Evolutionary conservation across 2,329 filamentous ascomycete species (phyloP).

Genomic region (Trichoderma sp.): DNA sequence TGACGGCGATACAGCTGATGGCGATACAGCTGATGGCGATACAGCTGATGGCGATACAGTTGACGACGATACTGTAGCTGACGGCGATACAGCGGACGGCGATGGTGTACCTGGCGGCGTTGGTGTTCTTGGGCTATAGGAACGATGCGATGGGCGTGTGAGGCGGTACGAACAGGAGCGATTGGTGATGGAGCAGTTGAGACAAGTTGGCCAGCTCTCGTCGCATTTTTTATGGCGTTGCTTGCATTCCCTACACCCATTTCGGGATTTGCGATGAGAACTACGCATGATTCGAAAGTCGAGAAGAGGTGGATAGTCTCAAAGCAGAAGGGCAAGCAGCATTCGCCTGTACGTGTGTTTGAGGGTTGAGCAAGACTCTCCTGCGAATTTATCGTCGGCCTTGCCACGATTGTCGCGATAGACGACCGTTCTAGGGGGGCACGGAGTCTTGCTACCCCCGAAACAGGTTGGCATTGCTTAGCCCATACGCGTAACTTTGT

Average conservation of each 20-base stretch:
- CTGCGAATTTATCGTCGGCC: no score
- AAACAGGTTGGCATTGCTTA: not conserved
- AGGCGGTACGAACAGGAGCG: slow-evolving; percentile 35
- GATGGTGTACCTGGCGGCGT: not conserved
- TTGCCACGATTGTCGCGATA: no score
- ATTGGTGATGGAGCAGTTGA: slow-evolving; percentile 36
- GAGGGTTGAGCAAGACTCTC: not conserved
- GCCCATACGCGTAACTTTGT: not conserved
- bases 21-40: not conserved
- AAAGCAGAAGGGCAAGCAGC: not conserved
- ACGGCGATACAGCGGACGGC: not conserved
- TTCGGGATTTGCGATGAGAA: slow-evolving; percentile 35
- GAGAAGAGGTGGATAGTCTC: not conserved
- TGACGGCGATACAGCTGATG: not conserved
- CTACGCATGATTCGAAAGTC: slow-evolving; percentile 25
- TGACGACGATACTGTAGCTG: no score
- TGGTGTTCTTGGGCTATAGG: not conserved
- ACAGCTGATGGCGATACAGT: not conserved
- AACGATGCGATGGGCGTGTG: not conserved
- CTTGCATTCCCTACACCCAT: slow-evolving; percentile 37
- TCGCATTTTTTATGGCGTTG: slow-evolving; percentile 40
- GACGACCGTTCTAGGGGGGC: no score
- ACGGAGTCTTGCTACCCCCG: no score
- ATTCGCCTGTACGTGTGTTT: not conserved
- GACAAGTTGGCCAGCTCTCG: slow-evolving; percentile 37